Evolutionary conservation across 2,329 filamentous ascomycete genomes (phyloP).

Genomic region (Sclerotinia nivalis): DNA sequence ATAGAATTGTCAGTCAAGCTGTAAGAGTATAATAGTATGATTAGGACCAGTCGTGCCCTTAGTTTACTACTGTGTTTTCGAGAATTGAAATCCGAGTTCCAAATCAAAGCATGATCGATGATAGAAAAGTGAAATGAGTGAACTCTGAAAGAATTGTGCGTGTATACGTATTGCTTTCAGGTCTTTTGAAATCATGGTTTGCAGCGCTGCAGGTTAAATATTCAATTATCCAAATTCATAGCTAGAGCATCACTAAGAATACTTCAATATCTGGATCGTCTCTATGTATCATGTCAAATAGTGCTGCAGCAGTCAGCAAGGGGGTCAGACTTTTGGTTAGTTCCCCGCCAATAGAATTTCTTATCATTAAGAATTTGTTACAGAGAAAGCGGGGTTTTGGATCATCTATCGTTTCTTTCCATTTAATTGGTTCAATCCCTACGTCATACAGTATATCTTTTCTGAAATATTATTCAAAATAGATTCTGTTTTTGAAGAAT

Average conservation of each 20-base stretch:
- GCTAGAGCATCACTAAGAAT: conserved; percentile 51
- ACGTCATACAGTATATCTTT: too few species aligned
- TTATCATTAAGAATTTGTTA: too few species aligned
- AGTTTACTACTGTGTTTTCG: not conserved
- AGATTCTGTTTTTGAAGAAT: too few species aligned
- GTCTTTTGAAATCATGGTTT: conserved; percentile 39
- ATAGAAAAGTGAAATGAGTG: not conserved
- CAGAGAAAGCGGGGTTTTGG: too few species aligned
- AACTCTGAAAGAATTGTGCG: too few species aligned
- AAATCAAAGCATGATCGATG: not conserved
- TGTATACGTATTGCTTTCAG: not conserved
- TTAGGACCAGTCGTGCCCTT: not conserved
- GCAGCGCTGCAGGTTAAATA: conserved; percentile 45
- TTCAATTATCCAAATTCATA: conserved; percentile 61
- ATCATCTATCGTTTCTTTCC: conserved; percentile 58
- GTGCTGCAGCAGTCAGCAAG: too few species aligned
- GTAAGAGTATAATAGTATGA: not conserved
- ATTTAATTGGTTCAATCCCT: too few species aligned
- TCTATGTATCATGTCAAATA: too few species aligned
- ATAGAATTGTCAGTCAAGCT: not conserved
- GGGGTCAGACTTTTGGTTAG: too few species aligned
- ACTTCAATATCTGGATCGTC: conserved; percentile 66
- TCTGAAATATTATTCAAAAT: too few species aligned
- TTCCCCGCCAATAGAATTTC: too few species aligned
- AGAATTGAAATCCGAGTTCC: not conserved